Percentiles rank a stretch among this genome's conserved stretches.
Conservation (phyloP, 257 asterid species). For the Hygrophila difformis region DNA sequence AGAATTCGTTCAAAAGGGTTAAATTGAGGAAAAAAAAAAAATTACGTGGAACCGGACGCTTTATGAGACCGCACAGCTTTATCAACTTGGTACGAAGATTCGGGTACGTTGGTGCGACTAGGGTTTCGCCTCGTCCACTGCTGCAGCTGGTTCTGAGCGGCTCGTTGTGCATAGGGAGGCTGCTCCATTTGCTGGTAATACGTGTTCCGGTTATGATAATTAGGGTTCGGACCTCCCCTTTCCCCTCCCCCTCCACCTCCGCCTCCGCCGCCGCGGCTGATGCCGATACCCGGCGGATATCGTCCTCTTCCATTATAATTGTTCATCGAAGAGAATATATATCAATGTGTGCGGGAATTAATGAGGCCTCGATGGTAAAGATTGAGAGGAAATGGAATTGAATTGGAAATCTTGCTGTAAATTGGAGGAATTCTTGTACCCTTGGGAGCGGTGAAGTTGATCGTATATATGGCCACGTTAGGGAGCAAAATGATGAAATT, state of each 20-base stretch:
- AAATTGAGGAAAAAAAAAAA: conserved; percentile 4
- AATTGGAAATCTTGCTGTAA: too few species aligned
- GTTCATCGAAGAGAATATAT: conserved; percentile 11
- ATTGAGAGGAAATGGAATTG: too few species aligned
- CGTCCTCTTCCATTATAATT: conserved; percentile 17
- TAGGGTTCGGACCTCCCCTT: conserved; percentile 16
- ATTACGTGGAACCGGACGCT: conserved; percentile 41
- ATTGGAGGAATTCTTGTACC: too few species aligned
- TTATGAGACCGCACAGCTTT: conserved; percentile 44
- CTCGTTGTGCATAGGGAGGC: conserved; percentile 13
- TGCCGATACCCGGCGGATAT: conserved; percentile 32
- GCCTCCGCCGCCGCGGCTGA: conserved; percentile 24
- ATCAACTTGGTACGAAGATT: conserved; percentile 37
- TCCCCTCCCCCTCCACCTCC: too few species aligned
- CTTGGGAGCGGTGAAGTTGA: too few species aligned
- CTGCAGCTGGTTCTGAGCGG: conserved; percentile 25
- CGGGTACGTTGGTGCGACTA: conserved; percentile 20
- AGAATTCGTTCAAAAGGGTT: background rate
- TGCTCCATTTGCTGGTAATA: conserved; percentile 11
- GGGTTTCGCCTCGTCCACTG: conserved; percentile 55
- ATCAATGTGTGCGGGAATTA: too few species aligned
- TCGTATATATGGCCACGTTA: too few species aligned
- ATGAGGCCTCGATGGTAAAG: background rate
- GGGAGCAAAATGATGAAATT: too few species aligned
- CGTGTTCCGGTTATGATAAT: conserved; percentile 15